These are phyloP conservation scores for Epichloe sibirici DNA, from an alignment of 2,329 filamentous ascomycete genomes.

Conservation along the genomic window DNA sequence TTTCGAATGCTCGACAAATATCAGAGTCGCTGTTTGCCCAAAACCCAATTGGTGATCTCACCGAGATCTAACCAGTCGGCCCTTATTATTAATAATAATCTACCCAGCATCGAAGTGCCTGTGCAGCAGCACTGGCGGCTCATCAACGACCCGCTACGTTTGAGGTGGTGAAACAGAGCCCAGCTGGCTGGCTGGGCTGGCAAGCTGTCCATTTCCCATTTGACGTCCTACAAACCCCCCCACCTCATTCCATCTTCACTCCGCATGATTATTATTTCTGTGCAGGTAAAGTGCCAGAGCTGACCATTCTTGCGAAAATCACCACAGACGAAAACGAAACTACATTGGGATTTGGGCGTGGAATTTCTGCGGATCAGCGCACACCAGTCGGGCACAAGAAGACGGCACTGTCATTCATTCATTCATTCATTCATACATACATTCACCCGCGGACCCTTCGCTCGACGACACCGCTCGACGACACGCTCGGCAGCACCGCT, in stretches of 20 bases:
- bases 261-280: background rate
- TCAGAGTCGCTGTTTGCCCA: no score
- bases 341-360: background rate
- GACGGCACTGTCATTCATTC: no score
- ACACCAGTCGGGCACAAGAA: no score
- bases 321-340: background rate
- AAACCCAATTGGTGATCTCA: no score
- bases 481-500: no score
- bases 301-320: background rate
- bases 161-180: constrained; percentile 1
- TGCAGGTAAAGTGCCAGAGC: background rate
- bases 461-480: background rate
- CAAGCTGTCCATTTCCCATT: no score
- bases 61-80: no score
- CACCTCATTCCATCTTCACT: background rate
- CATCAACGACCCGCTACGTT: background rate
- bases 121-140: background rate
- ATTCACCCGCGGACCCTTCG: no score
- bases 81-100: no score
- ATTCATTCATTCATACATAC: no score
- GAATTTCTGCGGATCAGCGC: no score
- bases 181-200: background rate
- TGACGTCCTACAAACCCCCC: background rate
- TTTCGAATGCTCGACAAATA: no score
- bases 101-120: background rate